Evolutionary conservation across 768 basidiomycete species (phyloP), one percentile per base, ranked within the genome.

Genomic region (Amanita muscaria): DNA sequence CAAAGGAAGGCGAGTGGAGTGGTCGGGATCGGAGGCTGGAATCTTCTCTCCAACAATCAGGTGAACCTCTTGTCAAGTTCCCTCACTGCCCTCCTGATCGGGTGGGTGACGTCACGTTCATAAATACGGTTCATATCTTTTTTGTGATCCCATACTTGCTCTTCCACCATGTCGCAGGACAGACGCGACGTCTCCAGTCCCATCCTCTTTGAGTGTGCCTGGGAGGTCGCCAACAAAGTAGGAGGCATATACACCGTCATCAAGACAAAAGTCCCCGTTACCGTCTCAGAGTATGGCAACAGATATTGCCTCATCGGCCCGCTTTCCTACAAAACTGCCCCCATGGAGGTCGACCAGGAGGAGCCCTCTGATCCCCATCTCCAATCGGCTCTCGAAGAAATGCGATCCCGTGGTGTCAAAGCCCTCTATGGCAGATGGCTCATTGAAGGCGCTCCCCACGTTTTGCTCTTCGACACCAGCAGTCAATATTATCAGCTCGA

Each of bases 241-340:
- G 94, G 93, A 54, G 94, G 94, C 50, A 97, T 97, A 65, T 97
- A 97, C 75, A 97, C 94, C 52, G 94, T 99, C 68, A 96, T 98
- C 62, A 97, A 97, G 70, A 98, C 96, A 40, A 99, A 99, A 62
- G 92, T 96, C 46, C 96, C 96, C 44, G 90, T 99, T 67, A 98
- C 96, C 54, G 87, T 93, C 59, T 80, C 81, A 45, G 96, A 98
- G 65, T 98, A 85, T 67, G 92, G 88, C 57, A 88, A 90, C 66
- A 76, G 93, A 58, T 96, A 94, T 70, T 88, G 83, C 54, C 81
- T 99, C 61, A 88, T 99, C 57, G 96, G 96, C 24, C 96, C 96
- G n/a, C 79, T 99, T 51, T 87, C 83, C 40, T 94, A 98, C 82
- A 98, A 98, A 71, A 83, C 88, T 1, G 94, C 94, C 0, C 93